phyloP scores from a whole-genome alignment of 1,139 yeast genomes.

The Arxiozyma bovina region DNA sequence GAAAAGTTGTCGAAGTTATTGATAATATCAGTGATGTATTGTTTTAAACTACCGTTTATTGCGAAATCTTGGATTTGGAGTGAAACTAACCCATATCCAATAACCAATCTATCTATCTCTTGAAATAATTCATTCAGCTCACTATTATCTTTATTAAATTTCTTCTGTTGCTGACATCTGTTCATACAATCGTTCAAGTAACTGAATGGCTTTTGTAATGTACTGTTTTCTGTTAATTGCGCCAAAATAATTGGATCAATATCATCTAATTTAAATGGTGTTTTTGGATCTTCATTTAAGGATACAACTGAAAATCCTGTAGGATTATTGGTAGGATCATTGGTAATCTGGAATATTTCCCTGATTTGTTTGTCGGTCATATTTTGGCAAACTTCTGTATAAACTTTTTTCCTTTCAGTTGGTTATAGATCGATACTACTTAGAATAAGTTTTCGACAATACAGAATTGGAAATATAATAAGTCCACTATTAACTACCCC shows the following conservation, averaged over 20 bases:
- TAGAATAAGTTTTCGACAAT: not conserved
- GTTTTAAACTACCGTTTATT: slow-evolving; percentile 19
- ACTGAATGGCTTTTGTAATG: slow-evolving; percentile 18
- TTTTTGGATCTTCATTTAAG: slow-evolving; percentile 10
- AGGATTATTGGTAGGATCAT: slow-evolving; percentile 14
- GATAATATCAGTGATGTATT: slow-evolving; percentile 32
- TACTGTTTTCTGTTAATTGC: slow-evolving; percentile 28
- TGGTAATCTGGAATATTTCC: slow-evolving; percentile 25
- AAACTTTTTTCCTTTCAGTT: not conserved
- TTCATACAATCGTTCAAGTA: slow-evolving; percentile 26
- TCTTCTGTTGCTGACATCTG: slow-evolving; percentile 24
- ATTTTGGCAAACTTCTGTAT: not conserved
- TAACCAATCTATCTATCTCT: slow-evolving; percentile 45
- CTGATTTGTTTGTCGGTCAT: slow-evolving; percentile 19
- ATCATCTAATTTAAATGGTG: slow-evolving; percentile 12
- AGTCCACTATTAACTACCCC: not conserved
- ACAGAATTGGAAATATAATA: no score
- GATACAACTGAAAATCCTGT: slow-evolving; percentile 16
- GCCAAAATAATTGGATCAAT: slow-evolving; percentile 26
- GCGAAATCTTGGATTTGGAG: slow-evolving; percentile 44
- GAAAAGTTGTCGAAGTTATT: slow-evolving; percentile 35
- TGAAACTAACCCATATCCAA: slow-evolving; percentile 61
- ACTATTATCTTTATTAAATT: slow-evolving; percentile 16
- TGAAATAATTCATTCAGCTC: slow-evolving; percentile 35
- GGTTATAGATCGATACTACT: not conserved